These are phyloP conservation scores for Fusarium concolor DNA, from an alignment of 2,329 filamentous ascomycete genomes.

Conservation along the genomic window DNA sequence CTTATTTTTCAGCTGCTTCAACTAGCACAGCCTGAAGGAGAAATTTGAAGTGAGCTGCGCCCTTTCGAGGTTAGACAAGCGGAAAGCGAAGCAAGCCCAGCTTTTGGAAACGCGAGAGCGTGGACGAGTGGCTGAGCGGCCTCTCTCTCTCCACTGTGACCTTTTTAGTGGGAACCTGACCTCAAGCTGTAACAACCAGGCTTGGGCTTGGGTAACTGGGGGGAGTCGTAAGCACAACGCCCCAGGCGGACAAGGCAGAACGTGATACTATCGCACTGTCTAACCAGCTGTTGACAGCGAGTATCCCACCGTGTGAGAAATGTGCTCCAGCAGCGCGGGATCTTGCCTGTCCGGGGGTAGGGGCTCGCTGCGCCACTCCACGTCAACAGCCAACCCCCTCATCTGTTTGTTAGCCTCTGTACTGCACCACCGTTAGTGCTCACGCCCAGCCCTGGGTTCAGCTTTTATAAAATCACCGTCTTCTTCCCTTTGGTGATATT, in stretches of 20 bases:
- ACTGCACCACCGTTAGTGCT: conserved; percentile 17
- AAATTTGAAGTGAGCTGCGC: conserved; percentile 35
- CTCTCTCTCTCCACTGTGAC: conserved; percentile 17
- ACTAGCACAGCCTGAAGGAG: conserved; percentile 18
- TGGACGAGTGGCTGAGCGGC: conserved; percentile 31
- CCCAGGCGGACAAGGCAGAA: conserved; percentile 34
- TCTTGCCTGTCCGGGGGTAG: conserved; percentile 19
- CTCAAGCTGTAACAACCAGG: conserved; percentile 35
- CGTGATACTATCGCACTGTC: conserved; percentile 13
- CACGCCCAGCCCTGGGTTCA: conserved; percentile 27
- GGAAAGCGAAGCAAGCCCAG: conserved; percentile 9
- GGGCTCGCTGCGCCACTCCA: conserved; percentile 36
- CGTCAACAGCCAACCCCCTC: conserved; percentile 34
- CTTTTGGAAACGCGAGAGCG: background rate
- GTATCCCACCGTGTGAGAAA: background rate
- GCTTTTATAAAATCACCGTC: conserved; percentile 41
- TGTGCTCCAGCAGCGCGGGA: background rate
- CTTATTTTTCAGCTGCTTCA: conserved; percentile 20
- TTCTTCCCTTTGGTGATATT: conserved; percentile 20
- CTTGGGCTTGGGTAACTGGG: conserved; percentile 10
- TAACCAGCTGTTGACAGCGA: rapidly evolving
- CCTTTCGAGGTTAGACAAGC: conserved; percentile 28
- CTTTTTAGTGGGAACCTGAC: conserved; percentile 35
- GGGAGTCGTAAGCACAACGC: conserved; percentile 40
- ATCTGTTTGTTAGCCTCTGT: conserved; percentile 7